phyloP scores from a whole-genome alignment of 495 filamentous ascomycete species.

The Daldinia concentrica region DNA sequence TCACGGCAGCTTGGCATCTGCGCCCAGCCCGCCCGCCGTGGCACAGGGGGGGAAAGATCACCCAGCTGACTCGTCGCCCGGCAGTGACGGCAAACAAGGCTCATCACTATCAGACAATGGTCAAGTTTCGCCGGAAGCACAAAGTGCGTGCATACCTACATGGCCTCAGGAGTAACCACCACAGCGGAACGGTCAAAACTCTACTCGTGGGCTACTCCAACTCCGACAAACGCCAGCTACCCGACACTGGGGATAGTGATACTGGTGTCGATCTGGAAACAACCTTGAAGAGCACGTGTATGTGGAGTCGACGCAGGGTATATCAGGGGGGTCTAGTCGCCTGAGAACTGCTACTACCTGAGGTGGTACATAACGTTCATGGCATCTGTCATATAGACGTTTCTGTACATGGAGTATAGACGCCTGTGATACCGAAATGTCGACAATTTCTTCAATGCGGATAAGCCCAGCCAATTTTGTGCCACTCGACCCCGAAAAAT shows the following conservation, averaged over 20 bases:
- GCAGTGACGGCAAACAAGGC: slow-evolving; percentile 20
- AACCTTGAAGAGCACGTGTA: slow-evolving; percentile 30
- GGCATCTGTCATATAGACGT: slow-evolving; percentile 4
- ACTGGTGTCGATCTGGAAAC: not conserved
- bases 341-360: slow-evolving; percentile 13
- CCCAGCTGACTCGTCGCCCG: slow-evolving; percentile 26
- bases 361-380: slow-evolving; percentile 12
- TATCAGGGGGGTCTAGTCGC: not conserved
- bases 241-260: slow-evolving; percentile 10
- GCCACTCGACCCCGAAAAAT: not conserved
- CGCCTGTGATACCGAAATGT: slow-evolving; percentile 23
- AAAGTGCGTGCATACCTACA: slow-evolving; percentile 31
- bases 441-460: slow-evolving; percentile 9
- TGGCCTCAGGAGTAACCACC: slow-evolving; percentile 19
- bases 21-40: slow-evolving; percentile 3
- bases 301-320: slow-evolving; percentile 7
- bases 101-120: slow-evolving; percentile 13
- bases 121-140: slow-evolving; percentile 18
- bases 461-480: slow-evolving; percentile 3
- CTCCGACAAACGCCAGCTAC: slow-evolving; percentile 13
- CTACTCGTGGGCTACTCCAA: not conserved
- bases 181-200: not conserved
- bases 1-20: slow-evolving; percentile 7
- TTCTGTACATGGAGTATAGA: slow-evolving; percentile 28
- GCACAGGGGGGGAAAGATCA: not conserved